Conservation (phyloP, 352 stramenopile genomes). For the Thalassiosira oceanica region DNA sequence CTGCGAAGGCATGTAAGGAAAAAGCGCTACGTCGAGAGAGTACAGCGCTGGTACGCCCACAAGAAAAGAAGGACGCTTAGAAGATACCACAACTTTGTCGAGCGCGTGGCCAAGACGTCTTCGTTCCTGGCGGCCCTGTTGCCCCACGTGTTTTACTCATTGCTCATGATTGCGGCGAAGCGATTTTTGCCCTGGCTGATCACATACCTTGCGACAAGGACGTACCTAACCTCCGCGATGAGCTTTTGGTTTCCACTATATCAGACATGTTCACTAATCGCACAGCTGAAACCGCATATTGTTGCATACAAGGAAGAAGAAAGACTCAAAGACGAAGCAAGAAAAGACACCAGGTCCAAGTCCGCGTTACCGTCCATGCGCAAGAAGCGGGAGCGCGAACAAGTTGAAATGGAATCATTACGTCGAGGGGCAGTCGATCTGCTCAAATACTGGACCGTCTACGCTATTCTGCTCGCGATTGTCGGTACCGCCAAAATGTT, state of each 20-base stretch:
- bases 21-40: slow-evolving; percentile 39
- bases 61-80: slow-evolving; percentile 32
- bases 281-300: slow-evolving; percentile 25
- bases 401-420: slow-evolving; percentile 30
- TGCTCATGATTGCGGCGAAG: slow-evolving; percentile 25
- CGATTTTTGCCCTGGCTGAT: slow-evolving; percentile 48
- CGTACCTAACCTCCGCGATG: slow-evolving; percentile 45
- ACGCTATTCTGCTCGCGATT: slow-evolving; percentile 48
- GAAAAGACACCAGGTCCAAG: slow-evolving; percentile 6
- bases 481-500: slow-evolving; percentile 39
- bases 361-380: slow-evolving; percentile 21
- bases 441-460: slow-evolving; percentile 75
- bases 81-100: slow-evolving; percentile 46
- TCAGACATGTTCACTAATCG: slow-evolving; percentile 45
- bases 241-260: slow-evolving; percentile 61
- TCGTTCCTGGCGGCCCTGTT: slow-evolving; percentile 61
- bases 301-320: slow-evolving; percentile 16
- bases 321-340: slow-evolving; percentile 9
- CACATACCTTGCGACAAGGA: slow-evolving; percentile 58
- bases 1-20: slow-evolving; percentile 46
- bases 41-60: slow-evolving; percentile 28
- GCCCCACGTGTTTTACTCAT: slow-evolving; percentile 65
- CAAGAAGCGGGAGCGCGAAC: slow-evolving; percentile 32
- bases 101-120: slow-evolving; percentile 58
- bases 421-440: slow-evolving; percentile 28